Evolutionary conservation across 2,329 filamentous ascomycete genomes (phyloP), one percentile per base, ranked within the genome.

Genomic region (Kalmusia sp.): DNA sequence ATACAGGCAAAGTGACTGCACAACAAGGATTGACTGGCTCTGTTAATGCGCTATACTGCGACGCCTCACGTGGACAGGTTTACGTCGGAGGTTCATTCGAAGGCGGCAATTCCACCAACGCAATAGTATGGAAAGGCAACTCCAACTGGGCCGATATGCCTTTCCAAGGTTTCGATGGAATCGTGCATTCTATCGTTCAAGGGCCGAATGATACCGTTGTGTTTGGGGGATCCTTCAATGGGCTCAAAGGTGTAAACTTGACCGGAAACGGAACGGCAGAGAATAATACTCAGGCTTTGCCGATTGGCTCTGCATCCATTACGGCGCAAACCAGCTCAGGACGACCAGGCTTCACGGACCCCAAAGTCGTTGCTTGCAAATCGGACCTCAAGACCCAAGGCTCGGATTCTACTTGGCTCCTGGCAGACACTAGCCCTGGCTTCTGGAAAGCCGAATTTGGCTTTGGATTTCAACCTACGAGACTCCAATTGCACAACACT

Each of bases 151-250:
- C 84, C 17, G 89, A 91, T 66, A 78, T 99, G 51, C 89, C 93
- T 2, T 99, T 99, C 78, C 87, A 87, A 34, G 96, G 96, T 19
- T 96, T 99, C 77, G 98, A 98, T 75, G 93, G 93, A 22, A 91
- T 91, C 2, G 92, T 99, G 46, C 85, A 86, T 57, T 90, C 93
- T 31, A 98, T 99, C 62, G 83, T 87, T 45, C 92, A 91, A 76
- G 85, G 88, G 17, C 81, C 87, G 1, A 89, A 91, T 63, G 91
- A 90, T 7, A 90, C 96, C 69, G 90, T 99, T 59, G 85, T 98
- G 50, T 99, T 97, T 70, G 96, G 92, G 40, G 95, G 95, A 44
- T 85, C 84, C 51, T 99, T 99, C 70, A 92, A 91, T 52, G 92
- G 92, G 6, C 77, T 98, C 7, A 28, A 21, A 4, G 93, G 92